These are phyloP conservation scores for Cyclocybe cylindracea DNA, from an alignment of 768 basidiomycete species.

Conservation along the genomic window DNA sequence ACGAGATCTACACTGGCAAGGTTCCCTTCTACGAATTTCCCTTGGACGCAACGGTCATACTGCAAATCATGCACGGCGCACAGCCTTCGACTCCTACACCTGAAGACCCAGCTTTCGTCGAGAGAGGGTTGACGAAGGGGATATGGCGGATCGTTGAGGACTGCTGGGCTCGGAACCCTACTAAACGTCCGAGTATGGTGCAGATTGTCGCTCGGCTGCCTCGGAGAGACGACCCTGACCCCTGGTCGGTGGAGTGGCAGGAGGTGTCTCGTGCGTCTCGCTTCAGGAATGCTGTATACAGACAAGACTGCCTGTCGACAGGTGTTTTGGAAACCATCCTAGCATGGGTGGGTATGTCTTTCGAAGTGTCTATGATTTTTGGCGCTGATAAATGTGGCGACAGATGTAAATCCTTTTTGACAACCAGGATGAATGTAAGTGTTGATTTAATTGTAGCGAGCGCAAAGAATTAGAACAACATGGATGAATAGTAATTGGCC, in stretches of 20 bases:
- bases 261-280: conserved; percentile 2
- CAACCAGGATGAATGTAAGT: no score
- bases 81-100: conserved; percentile 17
- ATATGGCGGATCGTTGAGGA: conserved; percentile 24
- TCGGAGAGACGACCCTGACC: neutral
- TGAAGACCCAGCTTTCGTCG: conserved; percentile 4
- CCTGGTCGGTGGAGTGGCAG: neutral
- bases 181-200: conserved; percentile 15
- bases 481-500: no score
- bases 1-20: conserved; percentile 30
- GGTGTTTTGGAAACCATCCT: conserved; percentile 9
- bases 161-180: conserved; percentile 23
- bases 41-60: conserved; percentile 20
- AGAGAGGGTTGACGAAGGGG: conserved; percentile 15
- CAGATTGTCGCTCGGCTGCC: conserved; percentile 5
- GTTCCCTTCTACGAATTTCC: conserved; percentile 26
- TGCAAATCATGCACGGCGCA: conserved; percentile 15
- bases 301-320: conserved; percentile 6
- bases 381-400: no score
- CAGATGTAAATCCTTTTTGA: no score
- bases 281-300: conserved; percentile 9
- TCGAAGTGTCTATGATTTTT: no score
- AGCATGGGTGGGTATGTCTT: conserved; percentile 6
- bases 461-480: no score
- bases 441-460: no score